phyloP scores from a whole-genome alignment of 305 asterid species.

The Ajuga reptans region DNA sequence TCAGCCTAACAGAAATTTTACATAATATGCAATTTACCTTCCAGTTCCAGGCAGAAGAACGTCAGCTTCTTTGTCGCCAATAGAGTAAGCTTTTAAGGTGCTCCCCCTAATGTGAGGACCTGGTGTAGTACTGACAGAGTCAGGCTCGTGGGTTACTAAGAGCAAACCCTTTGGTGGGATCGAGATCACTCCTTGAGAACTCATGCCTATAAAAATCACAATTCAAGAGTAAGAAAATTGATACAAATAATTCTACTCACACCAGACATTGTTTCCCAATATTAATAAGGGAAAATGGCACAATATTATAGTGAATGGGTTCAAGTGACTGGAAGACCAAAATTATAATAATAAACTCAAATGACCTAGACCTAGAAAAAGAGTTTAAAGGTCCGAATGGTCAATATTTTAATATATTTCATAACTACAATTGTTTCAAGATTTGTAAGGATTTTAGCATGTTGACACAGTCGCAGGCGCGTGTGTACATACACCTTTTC shows the following conservation, averaged over 20 bases:
- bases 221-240: background rate
- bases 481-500: too few relatives aligned
- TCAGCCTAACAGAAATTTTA: background rate
- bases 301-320: background rate
- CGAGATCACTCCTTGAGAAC: conserved; percentile 52
- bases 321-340: background rate
- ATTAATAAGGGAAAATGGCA: background rate
- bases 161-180: conserved; percentile 84
- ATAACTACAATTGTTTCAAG: background rate
- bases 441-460: background rate
- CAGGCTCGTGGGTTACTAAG: conserved; percentile 90
- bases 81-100: conserved; percentile 70
- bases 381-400: background rate
- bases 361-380: background rate
- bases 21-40: conserved; percentile 44
- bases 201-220: conserved; percentile 36
- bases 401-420: background rate
- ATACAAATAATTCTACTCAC: background rate
- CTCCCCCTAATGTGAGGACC: conserved; percentile 87
- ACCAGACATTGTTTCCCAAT: background rate
- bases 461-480: background rate
- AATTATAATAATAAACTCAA: background rate
- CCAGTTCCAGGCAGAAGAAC: conserved; percentile 89
- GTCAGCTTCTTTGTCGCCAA: conserved; percentile 79
- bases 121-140: conserved; percentile 55